Evolutionary conservation across 192 early-diverging fungal genomes (phyloP), one percentile per base, ranked within the genome.

Genomic region (Phycomyces blakesleeanus): DNA sequence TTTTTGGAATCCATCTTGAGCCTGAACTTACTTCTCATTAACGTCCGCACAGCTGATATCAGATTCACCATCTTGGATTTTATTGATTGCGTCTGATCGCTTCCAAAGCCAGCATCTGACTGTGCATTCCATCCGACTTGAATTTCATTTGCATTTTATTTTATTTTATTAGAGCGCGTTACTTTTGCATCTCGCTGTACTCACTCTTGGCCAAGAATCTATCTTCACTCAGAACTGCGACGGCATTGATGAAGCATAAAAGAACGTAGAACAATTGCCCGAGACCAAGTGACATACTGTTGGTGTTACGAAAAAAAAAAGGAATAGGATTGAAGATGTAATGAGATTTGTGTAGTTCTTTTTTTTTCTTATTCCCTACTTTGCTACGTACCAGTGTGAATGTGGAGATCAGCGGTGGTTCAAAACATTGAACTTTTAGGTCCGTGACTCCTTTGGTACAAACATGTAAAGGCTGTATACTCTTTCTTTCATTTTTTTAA

Each of bases 181-280:
- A 22, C n/a, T 11, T 5, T 2, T 6, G 25, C 10, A 53, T 37
- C 14, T 14, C 0, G n/a, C 3, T 20, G 4, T 42, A 74, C 82
- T 67, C 86, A 95, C 93, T 93, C 71, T 90, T 78, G 9, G 92
- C 90, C 21, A 96, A 79, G 70, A 96, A 96, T 21, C 94, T 87
- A 63, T 96, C 92, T 76, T 96, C 94, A 69, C 92, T 92, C 51
- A 96, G 73, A 56, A 96, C 82, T 50, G 94, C 94, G 34, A 96
- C 78, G 21, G 89, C 91, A 74, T 96, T 96, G 63, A 95, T 81
- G 58, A 94, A 79, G 72, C 94, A 82, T 39, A 96, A 78, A 39
- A 80, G 63, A 16, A 91, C 81, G 71, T 94, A 90, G 55, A 96
- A 77, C 42, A 96, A 75, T 26, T 86, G 87, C 40, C 91, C 91